These are phyloP conservation scores for Arthroderma sp. DNA, from an alignment of 2,329 filamentous ascomycete species.

Conservation along the genomic window DNA sequence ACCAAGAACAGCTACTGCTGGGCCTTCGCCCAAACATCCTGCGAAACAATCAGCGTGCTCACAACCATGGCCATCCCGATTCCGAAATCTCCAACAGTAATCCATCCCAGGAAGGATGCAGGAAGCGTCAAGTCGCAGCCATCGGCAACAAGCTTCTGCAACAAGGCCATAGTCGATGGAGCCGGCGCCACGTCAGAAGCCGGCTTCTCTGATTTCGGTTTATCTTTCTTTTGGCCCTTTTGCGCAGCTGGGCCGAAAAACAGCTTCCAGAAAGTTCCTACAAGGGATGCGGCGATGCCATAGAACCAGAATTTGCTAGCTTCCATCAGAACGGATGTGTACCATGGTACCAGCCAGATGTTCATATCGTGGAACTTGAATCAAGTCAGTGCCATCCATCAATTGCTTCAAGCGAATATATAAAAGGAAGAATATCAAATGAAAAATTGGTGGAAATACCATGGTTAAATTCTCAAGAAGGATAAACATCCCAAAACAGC, in stretches of 20 bases:
- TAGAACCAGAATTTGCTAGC: conserved; percentile 8
- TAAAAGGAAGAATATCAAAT: no score
- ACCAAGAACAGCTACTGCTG: neutral
- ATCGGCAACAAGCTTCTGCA: conserved; percentile 2
- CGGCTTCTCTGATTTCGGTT: neutral
- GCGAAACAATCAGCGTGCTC: conserved; percentile 2
- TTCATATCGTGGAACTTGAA: conserved; percentile 6
- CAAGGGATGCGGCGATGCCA: conserved; percentile 5
- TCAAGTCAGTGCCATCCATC: neutral
- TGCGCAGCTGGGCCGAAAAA: neutral
- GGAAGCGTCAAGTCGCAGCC: conserved; percentile 6
- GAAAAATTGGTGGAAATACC: neutral
- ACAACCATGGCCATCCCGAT: conserved; percentile 5
- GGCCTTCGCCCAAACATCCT: neutral
- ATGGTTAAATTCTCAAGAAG: neutral
- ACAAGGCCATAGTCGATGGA: neutral
- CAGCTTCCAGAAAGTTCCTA: conserved; percentile 1
- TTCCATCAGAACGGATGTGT: conserved; percentile 4
- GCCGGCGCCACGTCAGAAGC: neutral
- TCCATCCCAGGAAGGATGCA: conserved; percentile 6
- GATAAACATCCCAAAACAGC: neutral
- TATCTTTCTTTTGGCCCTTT: neutral
- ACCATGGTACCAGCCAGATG: conserved; percentile 7
- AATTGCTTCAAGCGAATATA: no score
- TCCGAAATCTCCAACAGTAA: neutral